Evolutionary conservation across 148 eudicot species (phyloP), one percentile per base, ranked within the genome.

Genomic region (Rhododendron henanense): DNA sequence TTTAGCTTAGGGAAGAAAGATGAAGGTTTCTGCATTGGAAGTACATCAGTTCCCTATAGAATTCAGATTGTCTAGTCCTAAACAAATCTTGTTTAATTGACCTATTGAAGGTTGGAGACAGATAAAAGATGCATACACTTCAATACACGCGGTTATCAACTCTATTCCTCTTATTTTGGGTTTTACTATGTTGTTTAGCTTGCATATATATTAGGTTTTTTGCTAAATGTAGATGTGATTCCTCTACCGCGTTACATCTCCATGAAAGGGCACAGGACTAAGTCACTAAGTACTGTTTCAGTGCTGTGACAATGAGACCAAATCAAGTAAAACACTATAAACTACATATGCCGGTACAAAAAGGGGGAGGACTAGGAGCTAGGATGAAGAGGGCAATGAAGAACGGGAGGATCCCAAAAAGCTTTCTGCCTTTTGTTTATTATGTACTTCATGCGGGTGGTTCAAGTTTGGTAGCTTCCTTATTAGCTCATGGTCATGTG

Each of bases 91-190:
- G 75, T 82, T 82, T 44, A 47, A 61, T 10, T 48, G 51, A 48
- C 51, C 13, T 48, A 25, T 48, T 4, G 50, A 39, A 28, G 79
- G 59, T 31, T 67, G 33, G 50, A 59, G 73, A 59, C 47, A 6
- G 35, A 51, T 35, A 57, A 57, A 81, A 35, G 9, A 10, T 25
- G 48, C 19, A 37, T 37, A 61, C 55, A 59, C 73, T 35, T 81
- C 59, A 11, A 31, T 81, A 19, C 13, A 31, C 16, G 35, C 33
- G 31, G 9, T 37, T 57, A 4, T 21, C 50, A 23, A 82, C 28
- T 37, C 84, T 37, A 11, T 82, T 59, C 2, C 73, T 82, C 73
- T 53, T 81, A 81, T 81, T 45, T 81, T 33, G 71, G 28, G 47
- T 18, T 81, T 81, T 55, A 18, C 10, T 15, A 35, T 81, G 19